Conservation (phyloP, 345 rosid genomes). For the Linum tenue region DNA sequence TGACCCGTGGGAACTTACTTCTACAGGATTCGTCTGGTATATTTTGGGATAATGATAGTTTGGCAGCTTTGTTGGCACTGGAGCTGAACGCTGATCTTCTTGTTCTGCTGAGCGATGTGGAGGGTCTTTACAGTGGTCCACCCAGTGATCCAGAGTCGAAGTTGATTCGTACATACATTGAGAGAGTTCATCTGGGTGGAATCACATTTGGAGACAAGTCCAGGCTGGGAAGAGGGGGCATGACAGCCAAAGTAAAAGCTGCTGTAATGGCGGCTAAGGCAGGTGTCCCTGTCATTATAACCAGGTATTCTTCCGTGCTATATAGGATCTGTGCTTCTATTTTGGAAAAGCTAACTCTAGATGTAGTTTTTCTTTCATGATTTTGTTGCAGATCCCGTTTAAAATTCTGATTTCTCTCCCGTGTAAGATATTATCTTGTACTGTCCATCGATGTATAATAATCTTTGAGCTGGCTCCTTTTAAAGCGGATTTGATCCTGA, state of each 20-base stretch:
- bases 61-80: conserved; percentile 85
- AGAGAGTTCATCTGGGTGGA: conserved; percentile 71
- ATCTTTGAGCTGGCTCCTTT: conserved; percentile 9
- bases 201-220: conserved; percentile 98
- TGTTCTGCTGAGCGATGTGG: conserved; percentile 88
- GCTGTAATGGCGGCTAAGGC: conserved; percentile 86
- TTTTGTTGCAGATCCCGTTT: background rate
- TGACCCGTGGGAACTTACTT: conserved; percentile 2
- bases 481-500: conserved; percentile 69
- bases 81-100: conserved; percentile 95
- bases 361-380: background rate
- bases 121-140: conserved; percentile 94
- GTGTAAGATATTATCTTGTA: background rate
- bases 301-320: conserved; percentile 44
- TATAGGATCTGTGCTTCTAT: background rate
- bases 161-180: conserved; percentile 76
- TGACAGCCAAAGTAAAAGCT: conserved; percentile 98
- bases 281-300: conserved; percentile 89
- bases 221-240: conserved; percentile 97
- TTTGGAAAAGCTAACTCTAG: too few relatives aligned
- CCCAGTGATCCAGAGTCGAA: conserved; percentile 85
- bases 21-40: conserved; percentile 96
- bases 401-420: background rate
- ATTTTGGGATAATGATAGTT: conserved; percentile 99
- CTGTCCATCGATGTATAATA: background rate